Evolutionary conservation across 75 land plant species (phyloP).

Genomic region (Selaginella moellendorffii): DNA sequence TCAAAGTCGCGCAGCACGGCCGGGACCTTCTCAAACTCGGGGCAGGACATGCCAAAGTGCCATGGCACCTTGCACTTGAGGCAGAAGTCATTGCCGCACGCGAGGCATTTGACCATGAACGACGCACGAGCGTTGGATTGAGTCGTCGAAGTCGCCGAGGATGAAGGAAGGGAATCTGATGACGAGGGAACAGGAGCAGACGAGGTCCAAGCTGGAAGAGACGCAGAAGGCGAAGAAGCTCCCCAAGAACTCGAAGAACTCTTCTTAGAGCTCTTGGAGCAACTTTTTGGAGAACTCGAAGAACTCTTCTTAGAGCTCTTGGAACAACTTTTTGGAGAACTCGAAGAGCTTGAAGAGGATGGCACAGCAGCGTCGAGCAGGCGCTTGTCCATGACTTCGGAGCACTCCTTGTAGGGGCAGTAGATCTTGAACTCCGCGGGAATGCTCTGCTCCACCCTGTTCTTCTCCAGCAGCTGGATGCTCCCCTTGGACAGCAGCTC

Average conservation of each 20-base stretch:
- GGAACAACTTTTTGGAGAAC: no score
- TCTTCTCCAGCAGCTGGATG: not conserved
- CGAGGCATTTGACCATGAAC: constrained; percentile 4
- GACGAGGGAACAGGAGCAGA: no score
- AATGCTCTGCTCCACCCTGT: not conserved
- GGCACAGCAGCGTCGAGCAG: not conserved
- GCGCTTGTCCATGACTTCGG: not conserved
- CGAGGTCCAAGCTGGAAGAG: no score
- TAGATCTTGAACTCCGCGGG: not conserved
- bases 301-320: no score
- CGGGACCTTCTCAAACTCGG: constrained; percentile 2
- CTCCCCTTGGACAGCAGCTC: not conserved
- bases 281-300: no score
- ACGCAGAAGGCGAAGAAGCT: no score
- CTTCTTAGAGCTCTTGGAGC: no score
- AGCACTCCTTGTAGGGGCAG: not conserved
- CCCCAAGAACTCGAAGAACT: no score
- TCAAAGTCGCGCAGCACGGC: not conserved
- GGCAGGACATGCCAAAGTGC: constrained; percentile 13
- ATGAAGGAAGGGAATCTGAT: no score
- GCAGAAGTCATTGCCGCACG: constrained; percentile 19
- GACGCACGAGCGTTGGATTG: no score
- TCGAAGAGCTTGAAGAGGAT: no score
- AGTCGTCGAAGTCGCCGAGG: no score
- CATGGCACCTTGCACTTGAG: constrained; percentile 16